Percentiles rank a stretch among this genome's conserved stretches.
Evolutionary conservation across 345 rosid species (phyloP).

Genomic region (Cardamine resedifolia): DNA sequence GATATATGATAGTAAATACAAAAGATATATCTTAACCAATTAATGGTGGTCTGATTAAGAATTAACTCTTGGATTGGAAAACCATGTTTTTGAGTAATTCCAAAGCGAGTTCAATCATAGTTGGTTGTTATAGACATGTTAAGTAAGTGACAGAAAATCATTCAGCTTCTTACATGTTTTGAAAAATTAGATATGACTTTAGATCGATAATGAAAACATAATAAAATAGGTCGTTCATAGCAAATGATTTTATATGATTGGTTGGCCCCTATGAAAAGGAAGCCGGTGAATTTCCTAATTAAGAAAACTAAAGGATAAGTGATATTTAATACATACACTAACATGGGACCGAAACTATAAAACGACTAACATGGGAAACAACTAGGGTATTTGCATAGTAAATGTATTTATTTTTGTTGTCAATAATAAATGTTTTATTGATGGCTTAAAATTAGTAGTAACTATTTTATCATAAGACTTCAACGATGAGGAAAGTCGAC

Average conservation of each 20-base stretch:
- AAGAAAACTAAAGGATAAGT: slow-evolving; percentile 27
- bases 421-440: slow-evolving; percentile 15
- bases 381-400: slow-evolving; percentile 27
- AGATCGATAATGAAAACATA: background rate
- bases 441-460: background rate
- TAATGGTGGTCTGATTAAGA: background rate
- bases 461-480: background rate
- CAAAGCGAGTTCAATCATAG: background rate
- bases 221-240: background rate
- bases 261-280: slow-evolving; percentile 5
- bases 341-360: slow-evolving; percentile 26
- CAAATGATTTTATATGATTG: slow-evolving; percentile 15
- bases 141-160: background rate
- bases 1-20: background rate
- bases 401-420: slow-evolving; percentile 23
- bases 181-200: background rate
- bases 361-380: slow-evolving; percentile 37
- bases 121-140: background rate
- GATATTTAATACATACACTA: slow-evolving; percentile 36
- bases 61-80: background rate
- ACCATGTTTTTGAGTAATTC: background rate
- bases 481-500: slow-evolving; percentile 17
- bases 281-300: slow-evolving; percentile 35
- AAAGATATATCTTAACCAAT: too few species aligned
- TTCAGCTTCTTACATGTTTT: background rate